Conservation (phyloP, 2,329 filamentous ascomycete genomes). For the Plenodomus biglobosus region DNA sequence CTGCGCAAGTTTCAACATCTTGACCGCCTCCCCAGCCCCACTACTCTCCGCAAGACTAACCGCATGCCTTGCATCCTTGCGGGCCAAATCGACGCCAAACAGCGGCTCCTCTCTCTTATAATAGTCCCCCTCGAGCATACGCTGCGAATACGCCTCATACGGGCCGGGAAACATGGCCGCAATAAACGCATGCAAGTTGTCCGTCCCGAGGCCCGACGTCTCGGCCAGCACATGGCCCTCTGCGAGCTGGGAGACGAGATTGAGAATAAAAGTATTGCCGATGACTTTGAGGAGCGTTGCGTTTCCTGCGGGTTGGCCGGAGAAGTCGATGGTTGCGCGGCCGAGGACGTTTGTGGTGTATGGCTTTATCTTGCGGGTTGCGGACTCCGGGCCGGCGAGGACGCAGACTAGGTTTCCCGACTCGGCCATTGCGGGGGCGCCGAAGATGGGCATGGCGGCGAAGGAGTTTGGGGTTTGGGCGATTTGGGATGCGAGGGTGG, state of each 20-base stretch:
- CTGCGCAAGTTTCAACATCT: conserved; percentile 67
- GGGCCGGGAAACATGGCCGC: conserved; percentile 74
- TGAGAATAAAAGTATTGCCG: conserved; percentile 83
- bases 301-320: conserved; percentile 66
- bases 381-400: conserved; percentile 61
- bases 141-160: conserved; percentile 71
- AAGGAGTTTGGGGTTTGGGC: conserved; percentile 67
- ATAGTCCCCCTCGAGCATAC: conserved; percentile 77
- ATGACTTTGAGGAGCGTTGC: conserved; percentile 76
- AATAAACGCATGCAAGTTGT: conserved; percentile 70
- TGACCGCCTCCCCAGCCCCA: conserved; percentile 59
- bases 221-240: conserved; percentile 80
- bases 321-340: conserved; percentile 69
- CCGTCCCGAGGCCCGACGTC: conserved; percentile 72
- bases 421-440: conserved; percentile 70
- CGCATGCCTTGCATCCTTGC: conserved; percentile 80
- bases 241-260: conserved; percentile 77
- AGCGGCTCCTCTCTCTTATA: conserved; percentile 75
- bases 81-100: conserved; percentile 78
- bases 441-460: conserved; percentile 74
- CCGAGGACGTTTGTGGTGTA: conserved; percentile 75
- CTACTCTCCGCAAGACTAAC: conserved; percentile 63
- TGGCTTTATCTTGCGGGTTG: conserved; percentile 66
- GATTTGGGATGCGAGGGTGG: conserved; percentile 62
- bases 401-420: conserved; percentile 72